phyloP scores from a whole-genome alignment of 1,284 basidiomycete species.

The Somion occarium region DNA sequence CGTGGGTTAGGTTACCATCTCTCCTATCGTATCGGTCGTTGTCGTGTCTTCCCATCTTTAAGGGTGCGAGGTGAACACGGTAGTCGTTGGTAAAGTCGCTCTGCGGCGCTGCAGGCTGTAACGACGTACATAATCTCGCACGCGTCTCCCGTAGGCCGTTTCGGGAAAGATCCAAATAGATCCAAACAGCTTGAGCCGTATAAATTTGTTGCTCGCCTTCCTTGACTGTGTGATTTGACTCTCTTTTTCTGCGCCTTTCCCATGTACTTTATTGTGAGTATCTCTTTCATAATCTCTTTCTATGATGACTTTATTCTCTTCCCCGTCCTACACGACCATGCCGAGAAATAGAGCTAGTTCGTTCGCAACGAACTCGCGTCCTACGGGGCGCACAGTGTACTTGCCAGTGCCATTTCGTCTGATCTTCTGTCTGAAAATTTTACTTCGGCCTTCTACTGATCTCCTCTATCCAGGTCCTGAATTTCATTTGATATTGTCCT shows the following conservation, averaged over 20 bases:
- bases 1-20: conserved; percentile 5
- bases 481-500: not conserved
- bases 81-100: too few species aligned
- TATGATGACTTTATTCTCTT: conserved; percentile 78
- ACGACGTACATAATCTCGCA: too few species aligned
- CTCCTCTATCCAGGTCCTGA: not conserved
- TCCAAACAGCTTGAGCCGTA: not conserved
- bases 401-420: conserved; percentile 83
- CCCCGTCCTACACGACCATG: conserved; percentile 80
- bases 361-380: conserved; percentile 68
- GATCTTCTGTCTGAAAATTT: conserved; percentile 40
- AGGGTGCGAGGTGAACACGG: too few species aligned
- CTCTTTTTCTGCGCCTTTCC: conserved; percentile 8
- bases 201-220: not conserved
- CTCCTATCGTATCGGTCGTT: not conserved
- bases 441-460: too few species aligned
- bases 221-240: not conserved
- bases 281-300: conserved; percentile 16
- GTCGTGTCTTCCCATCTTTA: not conserved
- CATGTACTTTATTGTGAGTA: conserved; percentile 7
- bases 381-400: conserved; percentile 62
- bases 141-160: too few species aligned
- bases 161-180: not conserved
- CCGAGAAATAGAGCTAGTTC: conserved; percentile 67
- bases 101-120: too few species aligned